phyloP scores from a whole-genome alignment of 1,284 basidiomycete genomes.

The Cystobasidium pallidum region DNA sequence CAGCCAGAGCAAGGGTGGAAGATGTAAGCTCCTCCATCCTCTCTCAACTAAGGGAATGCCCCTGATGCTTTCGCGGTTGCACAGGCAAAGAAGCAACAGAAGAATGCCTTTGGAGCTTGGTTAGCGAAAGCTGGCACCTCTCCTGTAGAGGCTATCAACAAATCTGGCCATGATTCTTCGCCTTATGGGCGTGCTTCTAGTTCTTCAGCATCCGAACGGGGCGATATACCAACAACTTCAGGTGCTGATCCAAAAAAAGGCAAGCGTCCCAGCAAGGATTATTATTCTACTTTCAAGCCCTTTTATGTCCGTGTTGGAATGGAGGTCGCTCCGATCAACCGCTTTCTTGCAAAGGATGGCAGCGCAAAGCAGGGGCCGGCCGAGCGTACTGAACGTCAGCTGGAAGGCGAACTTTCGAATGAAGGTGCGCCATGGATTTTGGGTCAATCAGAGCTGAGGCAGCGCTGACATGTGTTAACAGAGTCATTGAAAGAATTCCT shows the following conservation, averaged over 20 bases:
- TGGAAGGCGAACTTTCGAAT: slow-evolving; percentile 54
- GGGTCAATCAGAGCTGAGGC: background rate
- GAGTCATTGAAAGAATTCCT: slow-evolving; percentile 43
- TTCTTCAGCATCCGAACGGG: slow-evolving; percentile 11
- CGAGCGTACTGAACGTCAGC: slow-evolving; percentile 55
- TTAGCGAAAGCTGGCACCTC: slow-evolving; percentile 46
- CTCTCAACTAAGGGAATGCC: background rate
- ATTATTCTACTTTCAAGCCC: slow-evolving; percentile 72
- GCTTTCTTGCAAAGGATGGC: slow-evolving; percentile 61
- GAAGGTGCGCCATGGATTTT: slow-evolving; percentile 17
- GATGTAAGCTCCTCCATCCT: slow-evolving; percentile 13
- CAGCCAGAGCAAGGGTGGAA: slow-evolving; percentile 31
- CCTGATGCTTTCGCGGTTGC: background rate
- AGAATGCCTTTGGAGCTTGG: slow-evolving; percentile 47
- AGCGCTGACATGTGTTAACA: background rate
- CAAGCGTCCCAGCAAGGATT: slow-evolving; percentile 62
- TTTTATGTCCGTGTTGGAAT: slow-evolving; percentile 74
- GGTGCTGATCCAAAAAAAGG: background rate
- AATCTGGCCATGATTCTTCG: slow-evolving; percentile 18
- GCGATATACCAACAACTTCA: slow-evolving; percentile 7
- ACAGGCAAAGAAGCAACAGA: slow-evolving; percentile 47
- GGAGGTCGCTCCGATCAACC: slow-evolving; percentile 70
- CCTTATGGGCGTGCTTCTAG: slow-evolving; percentile 8
- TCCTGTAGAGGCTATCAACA: slow-evolving; percentile 20
- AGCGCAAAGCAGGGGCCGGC: slow-evolving; percentile 65